A percentile compares a stretch with the other conserved stretches of the same genome.
Conservation (phyloP, 768 basidiomycete genomes). For the Russula brevipes region DNA sequence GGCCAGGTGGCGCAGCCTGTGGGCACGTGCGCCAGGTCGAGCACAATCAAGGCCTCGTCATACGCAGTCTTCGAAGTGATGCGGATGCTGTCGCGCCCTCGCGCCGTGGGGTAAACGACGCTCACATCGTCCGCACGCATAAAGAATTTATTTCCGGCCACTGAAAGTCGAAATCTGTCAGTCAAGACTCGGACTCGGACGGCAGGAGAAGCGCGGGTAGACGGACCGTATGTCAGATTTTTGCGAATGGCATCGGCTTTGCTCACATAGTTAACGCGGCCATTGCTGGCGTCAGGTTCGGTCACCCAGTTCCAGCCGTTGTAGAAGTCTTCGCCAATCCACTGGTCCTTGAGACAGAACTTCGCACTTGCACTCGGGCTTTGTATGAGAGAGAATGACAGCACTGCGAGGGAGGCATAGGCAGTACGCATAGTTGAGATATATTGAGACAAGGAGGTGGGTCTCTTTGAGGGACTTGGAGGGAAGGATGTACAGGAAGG, state of each 20-base stretch:
- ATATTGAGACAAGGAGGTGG: conserved; percentile 25
- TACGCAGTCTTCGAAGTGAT: conserved; percentile 45
- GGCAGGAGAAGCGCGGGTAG: too few species aligned
- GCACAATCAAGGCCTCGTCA: conserved; percentile 43
- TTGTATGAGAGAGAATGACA: conserved; percentile 4
- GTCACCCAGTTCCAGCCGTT: conserved; percentile 50
- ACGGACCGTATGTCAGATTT: too few species aligned
- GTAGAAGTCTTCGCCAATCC: conserved; percentile 42
- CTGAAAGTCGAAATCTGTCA: too few species aligned
- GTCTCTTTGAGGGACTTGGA: too few species aligned
- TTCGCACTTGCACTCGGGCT: conserved; percentile 8
- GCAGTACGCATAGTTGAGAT: conserved; percentile 34
- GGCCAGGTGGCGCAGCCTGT: conserved; percentile 58
- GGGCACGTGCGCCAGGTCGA: conserved; percentile 58
- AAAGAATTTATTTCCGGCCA: too few species aligned
- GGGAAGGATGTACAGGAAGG: conserved; percentile 29
- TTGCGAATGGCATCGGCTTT: too few species aligned
- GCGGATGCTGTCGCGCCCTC: conserved; percentile 57
- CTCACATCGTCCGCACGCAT: conserved; percentile 51
- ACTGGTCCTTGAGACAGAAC: conserved; percentile 19
- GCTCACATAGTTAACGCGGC: conserved; percentile 58
- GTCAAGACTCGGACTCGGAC: too few species aligned
- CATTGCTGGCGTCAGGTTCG: conserved; percentile 55
- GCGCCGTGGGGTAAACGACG: conserved; percentile 34
- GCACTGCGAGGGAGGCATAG: conserved; percentile 25